These are phyloP conservation scores for Botrytis fabae DNA, from an alignment of 2,329 filamentous ascomycete species.

Conservation along the genomic window DNA sequence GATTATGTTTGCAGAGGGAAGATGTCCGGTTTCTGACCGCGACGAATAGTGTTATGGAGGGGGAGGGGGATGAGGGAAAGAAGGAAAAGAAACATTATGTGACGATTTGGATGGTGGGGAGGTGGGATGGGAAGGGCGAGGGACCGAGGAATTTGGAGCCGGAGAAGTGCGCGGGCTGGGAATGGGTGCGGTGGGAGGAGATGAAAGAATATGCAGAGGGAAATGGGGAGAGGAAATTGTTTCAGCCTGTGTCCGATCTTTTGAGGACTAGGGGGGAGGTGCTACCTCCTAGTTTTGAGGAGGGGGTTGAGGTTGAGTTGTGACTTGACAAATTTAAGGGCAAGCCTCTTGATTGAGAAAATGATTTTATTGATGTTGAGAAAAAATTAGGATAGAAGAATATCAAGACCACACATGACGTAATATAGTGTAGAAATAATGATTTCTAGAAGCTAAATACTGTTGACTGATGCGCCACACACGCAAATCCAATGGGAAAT, in stretches of 20 bases:
- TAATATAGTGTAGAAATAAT: background rate
- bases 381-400: background rate
- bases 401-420: background rate
- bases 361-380: too few relatives aligned
- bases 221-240: background rate
- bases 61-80: constrained; percentile 38
- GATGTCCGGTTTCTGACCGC: constrained; percentile 56
- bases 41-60: constrained; percentile 66
- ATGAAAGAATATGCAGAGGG: constrained; percentile 43
- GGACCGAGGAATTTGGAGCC: constrained; percentile 53
- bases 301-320: background rate
- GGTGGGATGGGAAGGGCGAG: constrained; percentile 48
- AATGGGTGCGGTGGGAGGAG: constrained; percentile 52
- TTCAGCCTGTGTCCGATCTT: background rate
- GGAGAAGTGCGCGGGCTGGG: constrained; percentile 56
- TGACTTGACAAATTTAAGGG: too few relatives aligned
- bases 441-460: background rate
- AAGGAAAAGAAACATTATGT: constrained; percentile 65
- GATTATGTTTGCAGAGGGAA: constrained; percentile 50
- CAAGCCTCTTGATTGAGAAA: background rate
- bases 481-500: background rate
- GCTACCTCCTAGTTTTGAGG: background rate
- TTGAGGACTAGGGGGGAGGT: background rate
- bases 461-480: background rate
- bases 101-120: constrained; percentile 66